phyloP scores from a whole-genome alignment of 495 filamentous ascomycete species.

The Aspergillus sclerotiicarbonarius region DNA sequence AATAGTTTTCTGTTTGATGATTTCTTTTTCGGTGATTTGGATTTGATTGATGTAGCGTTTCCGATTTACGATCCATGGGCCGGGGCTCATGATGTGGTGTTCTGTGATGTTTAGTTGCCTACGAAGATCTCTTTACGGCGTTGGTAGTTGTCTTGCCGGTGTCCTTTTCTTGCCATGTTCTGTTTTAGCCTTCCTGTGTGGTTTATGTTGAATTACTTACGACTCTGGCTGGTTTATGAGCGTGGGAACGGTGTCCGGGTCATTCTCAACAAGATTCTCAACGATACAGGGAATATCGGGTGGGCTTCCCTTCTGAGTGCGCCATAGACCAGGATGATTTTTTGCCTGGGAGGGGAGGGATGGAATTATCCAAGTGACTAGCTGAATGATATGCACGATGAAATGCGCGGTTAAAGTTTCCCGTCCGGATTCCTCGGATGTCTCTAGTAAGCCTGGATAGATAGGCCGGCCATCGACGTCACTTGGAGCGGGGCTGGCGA shows the following conservation, averaged over 20 bases:
- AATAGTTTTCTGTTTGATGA: conserved; percentile 8
- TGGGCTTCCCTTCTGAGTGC: conserved; percentile 1
- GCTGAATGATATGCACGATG: conserved; percentile 1
- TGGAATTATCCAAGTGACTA: not conserved
- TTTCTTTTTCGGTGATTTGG: not conserved
- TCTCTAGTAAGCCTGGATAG: too few relatives aligned
- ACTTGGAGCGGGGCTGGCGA: too few relatives aligned
- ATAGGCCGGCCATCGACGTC: too few relatives aligned
- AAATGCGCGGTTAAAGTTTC: too few relatives aligned
- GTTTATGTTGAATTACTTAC: conserved; percentile 4
- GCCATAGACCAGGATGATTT: conserved; percentile 9
- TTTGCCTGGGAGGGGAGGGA: not conserved
- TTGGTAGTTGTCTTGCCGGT: not conserved
- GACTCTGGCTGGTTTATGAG: conserved; percentile 8
- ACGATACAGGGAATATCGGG: not conserved
- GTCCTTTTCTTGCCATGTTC: not conserved
- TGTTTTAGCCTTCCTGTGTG: not conserved
- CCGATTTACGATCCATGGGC: not conserved
- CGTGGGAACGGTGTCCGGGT: conserved; percentile 2
- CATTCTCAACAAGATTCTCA: not conserved
- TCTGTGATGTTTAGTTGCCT: not conserved
- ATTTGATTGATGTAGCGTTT: not conserved
- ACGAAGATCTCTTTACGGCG: not conserved
- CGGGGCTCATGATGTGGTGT: not conserved
- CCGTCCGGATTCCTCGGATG: too few relatives aligned